A percentile compares a stretch with the other conserved stretches of the same genome.
Conservation (phyloP, 768 basidiomycete species). For the Boletus vinaceobasis region DNA sequence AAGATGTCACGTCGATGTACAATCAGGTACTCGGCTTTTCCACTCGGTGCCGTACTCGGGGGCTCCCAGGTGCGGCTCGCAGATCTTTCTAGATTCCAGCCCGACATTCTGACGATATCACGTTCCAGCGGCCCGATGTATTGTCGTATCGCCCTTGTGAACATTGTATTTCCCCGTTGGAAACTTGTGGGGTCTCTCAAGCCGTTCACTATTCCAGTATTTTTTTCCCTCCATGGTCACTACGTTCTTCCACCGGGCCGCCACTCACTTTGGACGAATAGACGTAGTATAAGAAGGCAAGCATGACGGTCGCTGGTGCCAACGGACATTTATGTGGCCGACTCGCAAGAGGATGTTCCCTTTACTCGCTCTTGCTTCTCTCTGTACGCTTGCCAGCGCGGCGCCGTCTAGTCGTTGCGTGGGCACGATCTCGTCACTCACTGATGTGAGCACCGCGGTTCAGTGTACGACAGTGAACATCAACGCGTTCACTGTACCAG, state of each 20-base stretch:
- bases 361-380: background rate
- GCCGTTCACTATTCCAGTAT: background rate
- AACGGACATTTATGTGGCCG: background rate
- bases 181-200: background rate
- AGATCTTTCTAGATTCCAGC: too few species aligned
- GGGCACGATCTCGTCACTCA: constrained; percentile 54
- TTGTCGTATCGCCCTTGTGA: background rate
- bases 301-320: background rate
- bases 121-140: background rate
- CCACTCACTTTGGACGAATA: background rate
- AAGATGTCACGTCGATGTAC: too few species aligned
- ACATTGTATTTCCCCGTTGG: background rate
- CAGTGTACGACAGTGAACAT: constrained; percentile 58
- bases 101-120: background rate
- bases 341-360: background rate
- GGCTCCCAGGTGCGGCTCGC: too few species aligned
- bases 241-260: background rate
- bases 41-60: too few species aligned
- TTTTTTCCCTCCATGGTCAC: background rate
- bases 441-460: constrained; percentile 49
- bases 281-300: background rate
- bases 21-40: too few species aligned
- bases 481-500: constrained; percentile 54
- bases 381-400: constrained; percentile 1
- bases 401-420: constrained; percentile 33